Evolutionary conservation across 1,139 yeast genomes (phyloP).

Genomic region (Protomyces inundatus): DNA sequence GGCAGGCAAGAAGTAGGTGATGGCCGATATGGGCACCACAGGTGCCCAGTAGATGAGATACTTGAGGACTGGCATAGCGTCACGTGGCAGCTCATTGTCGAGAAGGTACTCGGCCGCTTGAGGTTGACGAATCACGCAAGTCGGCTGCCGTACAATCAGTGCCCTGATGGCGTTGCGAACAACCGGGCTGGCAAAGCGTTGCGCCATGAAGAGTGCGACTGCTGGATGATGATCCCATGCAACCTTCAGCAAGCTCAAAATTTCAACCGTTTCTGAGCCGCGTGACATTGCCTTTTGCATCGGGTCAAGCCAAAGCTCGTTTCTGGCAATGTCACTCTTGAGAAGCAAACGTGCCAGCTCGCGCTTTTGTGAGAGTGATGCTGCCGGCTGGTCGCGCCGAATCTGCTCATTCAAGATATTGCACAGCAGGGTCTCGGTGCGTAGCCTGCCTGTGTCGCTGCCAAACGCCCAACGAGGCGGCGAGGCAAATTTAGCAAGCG

Average conservation of each 20-base stretch:
- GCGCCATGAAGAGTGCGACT: slow-evolving; percentile 66
- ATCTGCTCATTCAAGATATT: slow-evolving; percentile 32
- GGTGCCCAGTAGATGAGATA: slow-evolving; percentile 66
- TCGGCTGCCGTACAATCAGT: slow-evolving; percentile 54
- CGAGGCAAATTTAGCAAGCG: slow-evolving; percentile 71
- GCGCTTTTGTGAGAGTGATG: slow-evolving; percentile 42
- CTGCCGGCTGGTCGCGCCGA: not conserved
- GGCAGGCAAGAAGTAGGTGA: slow-evolving; percentile 75
- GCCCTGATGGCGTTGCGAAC: slow-evolving; percentile 46
- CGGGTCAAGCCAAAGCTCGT: slow-evolving; percentile 77
- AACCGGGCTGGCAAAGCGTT: slow-evolving; percentile 46
- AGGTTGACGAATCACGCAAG: slow-evolving; percentile 56
- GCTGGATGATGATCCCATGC: slow-evolving; percentile 69
- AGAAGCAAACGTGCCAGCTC: slow-evolving; percentile 56
- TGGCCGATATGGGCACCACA: slow-evolving; percentile 77
- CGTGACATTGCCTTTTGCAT: not conserved
- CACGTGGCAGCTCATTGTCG: slow-evolving; percentile 36
- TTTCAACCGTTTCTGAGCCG: slow-evolving; percentile 33
- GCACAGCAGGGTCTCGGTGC: slow-evolving; percentile 38
- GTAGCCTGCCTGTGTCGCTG: slow-evolving; percentile 69
- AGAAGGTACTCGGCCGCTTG: slow-evolving; percentile 60
- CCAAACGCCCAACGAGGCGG: slow-evolving; percentile 75
- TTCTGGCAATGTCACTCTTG: slow-evolving; percentile 66
- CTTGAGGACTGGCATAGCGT: slow-evolving; percentile 28
- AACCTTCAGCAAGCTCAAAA: slow-evolving; percentile 38